Base-by-base conservation (phyloP, 83 land plant species). In the Diphasiastrum complanatum region DNA sequence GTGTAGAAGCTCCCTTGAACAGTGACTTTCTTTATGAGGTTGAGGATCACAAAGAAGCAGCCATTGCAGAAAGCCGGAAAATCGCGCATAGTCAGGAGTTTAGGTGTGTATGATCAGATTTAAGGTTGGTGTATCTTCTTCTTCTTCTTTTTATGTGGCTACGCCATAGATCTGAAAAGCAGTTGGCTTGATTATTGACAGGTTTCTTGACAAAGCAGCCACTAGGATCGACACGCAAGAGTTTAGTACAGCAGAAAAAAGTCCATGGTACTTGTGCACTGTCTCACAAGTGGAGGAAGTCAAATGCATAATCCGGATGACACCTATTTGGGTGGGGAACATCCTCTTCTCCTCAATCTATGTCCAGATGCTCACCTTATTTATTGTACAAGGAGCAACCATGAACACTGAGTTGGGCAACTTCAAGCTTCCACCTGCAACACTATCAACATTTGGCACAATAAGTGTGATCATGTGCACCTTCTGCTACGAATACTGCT, bases 261-360 rank as follows among this genome's bases (percentile, higher is more conserved):
- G 34, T 46, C 65, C 73, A 45, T 83, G 81, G 83, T 53, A 23
- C 46, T 45, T 79, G 1, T 77, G 83, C 66, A 6, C 83, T 25
- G 83, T 83, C 14, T 79, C 83, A 8, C 74, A 79, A 68, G 86
- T 79, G 41, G 83, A 83, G 65, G 83, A 79, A 55, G 78, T 82
- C 1, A 83, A 83, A 46, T 74, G 65, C 33, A 71, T 79, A 60
- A 45, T 83, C 1, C 10, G 64, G 36, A 47, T 83, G 70, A 18
- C 77, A 12, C 83, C 83, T 12, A 74, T 83, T 34, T 50, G 68
- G 61, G 19, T 72, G 4, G 48, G 74, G n/a, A 61, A 62, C 23
- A 66, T 83, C 28, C 24, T 79, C 25, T 82, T 77, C 8, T 66
- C 69, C 67, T 50, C 67, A 0, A 65, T 79, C 55, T 1, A 69